Evolutionary conservation across 257 asterid species (phyloP).

Genomic region (Salvia miltiorrhiza): DNA sequence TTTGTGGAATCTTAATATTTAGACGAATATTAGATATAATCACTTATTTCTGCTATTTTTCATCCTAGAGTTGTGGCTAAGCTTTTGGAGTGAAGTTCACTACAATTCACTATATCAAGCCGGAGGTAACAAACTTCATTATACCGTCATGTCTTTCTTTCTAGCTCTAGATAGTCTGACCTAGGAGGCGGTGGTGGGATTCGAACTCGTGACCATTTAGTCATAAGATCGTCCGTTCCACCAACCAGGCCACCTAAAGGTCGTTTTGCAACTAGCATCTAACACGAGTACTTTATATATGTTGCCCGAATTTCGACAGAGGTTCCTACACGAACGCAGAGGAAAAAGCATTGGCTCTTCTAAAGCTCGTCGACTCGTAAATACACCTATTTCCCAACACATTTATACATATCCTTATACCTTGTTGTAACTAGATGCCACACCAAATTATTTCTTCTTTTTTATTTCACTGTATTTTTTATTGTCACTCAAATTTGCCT

Average conservation of each 20-base stretch:
- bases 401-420: not conserved
- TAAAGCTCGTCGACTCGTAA: slow-evolving; percentile 18
- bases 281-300: not conserved
- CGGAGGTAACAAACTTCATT: slow-evolving; percentile 51
- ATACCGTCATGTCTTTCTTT: not conserved
- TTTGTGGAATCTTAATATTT: not conserved
- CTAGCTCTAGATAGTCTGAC: not conserved
- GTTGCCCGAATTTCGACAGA: slow-evolving; percentile 37
- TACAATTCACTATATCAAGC: slow-evolving; percentile 78
- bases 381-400: not conserved
- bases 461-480: not conserved
- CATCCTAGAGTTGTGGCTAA: slow-evolving; percentile 79
- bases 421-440: slow-evolving; percentile 11
- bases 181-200: not conserved
- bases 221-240: not conserved
- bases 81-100: slow-evolving; percentile 99
- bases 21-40: not conserved
- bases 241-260: not conserved
- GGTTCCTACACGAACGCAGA: slow-evolving; percentile 57
- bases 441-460: not conserved
- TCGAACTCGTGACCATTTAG: not conserved
- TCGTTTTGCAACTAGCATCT: not conserved
- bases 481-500: slow-evolving; percentile 16
- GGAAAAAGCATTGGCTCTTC: slow-evolving; percentile 83
- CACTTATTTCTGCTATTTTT: not conserved